Evolutionary conservation across 768 basidiomycete genomes (phyloP).

Genomic region (Suillus discolor): DNA sequence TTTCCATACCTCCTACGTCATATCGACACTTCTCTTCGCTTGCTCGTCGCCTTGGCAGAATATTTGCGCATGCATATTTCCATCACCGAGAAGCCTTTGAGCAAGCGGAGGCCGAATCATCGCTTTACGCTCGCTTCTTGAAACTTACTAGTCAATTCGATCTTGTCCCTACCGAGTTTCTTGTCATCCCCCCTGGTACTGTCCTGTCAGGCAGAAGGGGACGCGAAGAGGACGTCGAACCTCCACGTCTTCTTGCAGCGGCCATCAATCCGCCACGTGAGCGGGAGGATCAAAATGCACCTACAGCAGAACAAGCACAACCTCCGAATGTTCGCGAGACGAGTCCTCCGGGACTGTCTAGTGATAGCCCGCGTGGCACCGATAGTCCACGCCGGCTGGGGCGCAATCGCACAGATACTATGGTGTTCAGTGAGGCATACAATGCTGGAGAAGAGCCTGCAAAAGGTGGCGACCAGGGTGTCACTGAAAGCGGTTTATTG

Average conservation of each 20-base stretch:
- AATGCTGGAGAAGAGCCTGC: slow-evolving; percentile 42
- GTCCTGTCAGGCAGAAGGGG: slow-evolving; percentile 30
- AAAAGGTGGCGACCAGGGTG: slow-evolving; percentile 17
- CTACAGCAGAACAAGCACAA: slow-evolving; percentile 11
- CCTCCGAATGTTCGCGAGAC: slow-evolving; percentile 17
- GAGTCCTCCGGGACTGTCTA: slow-evolving; percentile 27
- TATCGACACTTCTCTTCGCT: slow-evolving; percentile 89
- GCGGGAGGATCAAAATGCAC: slow-evolving; percentile 15
- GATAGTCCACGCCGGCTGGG: slow-evolving; percentile 51
- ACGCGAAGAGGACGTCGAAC: slow-evolving; percentile 37
- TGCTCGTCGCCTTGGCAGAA: slow-evolving; percentile 87
- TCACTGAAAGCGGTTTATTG: slow-evolving; percentile 12
- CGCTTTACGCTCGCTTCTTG: slow-evolving; percentile 88
- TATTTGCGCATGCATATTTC: slow-evolving; percentile 96
- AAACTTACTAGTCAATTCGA: slow-evolving; percentile 79
- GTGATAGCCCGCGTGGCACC: slow-evolving; percentile 17
- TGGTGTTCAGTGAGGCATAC: slow-evolving; percentile 60
- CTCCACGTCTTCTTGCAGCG: slow-evolving; percentile 43
- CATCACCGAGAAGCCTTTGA: slow-evolving; percentile 92
- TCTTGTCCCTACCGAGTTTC: slow-evolving; percentile 80
- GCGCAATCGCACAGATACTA: slow-evolving; percentile 69
- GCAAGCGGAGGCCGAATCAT: slow-evolving; percentile 88
- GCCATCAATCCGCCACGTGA: slow-evolving; percentile 35
- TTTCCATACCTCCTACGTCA: slow-evolving; percentile 80
- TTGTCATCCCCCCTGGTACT: slow-evolving; percentile 68